A percentile compares a stretch with the other conserved stretches of the same genome.
Conservation (phyloP, 1,284 basidiomycete genomes). For the Apiotrichum laibachii region DNA sequence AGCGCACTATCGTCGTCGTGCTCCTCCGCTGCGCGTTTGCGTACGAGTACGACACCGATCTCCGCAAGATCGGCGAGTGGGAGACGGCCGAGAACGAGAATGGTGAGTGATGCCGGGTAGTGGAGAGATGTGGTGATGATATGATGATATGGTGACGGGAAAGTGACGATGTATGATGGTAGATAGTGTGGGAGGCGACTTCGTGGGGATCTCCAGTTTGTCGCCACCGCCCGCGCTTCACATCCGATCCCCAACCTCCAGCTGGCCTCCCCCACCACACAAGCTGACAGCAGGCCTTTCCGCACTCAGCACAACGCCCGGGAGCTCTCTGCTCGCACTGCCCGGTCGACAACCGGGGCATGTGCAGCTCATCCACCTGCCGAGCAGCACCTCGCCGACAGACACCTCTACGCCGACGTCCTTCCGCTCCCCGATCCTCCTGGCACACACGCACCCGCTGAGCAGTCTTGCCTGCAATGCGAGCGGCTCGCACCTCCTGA, state of each 20-base stretch:
- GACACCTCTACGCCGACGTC: slow-evolving; percentile 15
- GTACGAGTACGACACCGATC: slow-evolving; percentile 64
- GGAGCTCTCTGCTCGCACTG: slow-evolving; percentile 77
- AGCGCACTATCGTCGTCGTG: slow-evolving; percentile 79
- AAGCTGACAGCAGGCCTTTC: slow-evolving; percentile 65
- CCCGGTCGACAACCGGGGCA: slow-evolving; percentile 87
- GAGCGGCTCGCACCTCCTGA: slow-evolving; percentile 76
- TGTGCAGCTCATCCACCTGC: slow-evolving; percentile 82
- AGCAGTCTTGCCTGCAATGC: slow-evolving; percentile 73
- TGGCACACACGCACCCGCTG: slow-evolving; percentile 76
- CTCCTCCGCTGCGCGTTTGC: slow-evolving; percentile 73
- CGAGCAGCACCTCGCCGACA: background rate
- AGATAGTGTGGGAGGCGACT: background rate
- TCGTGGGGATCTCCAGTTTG: background rate
- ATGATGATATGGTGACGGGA: background rate
- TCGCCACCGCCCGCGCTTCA: too few species aligned
- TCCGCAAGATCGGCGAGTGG: slow-evolving; percentile 72
- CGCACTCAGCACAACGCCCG: slow-evolving; percentile 70
- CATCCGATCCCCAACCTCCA: too few species aligned
- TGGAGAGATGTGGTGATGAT: too few species aligned
- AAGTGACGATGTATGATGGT: too few species aligned
- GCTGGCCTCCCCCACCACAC: background rate
- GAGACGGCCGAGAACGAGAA: slow-evolving; percentile 83
- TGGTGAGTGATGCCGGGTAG: slow-evolving; percentile 57
- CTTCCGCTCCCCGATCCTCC: slow-evolving; percentile 64